phyloP scores from a whole-genome alignment of 2,329 filamentous ascomycete species.

The Dryadomyces quercus-mongolicae region DNA sequence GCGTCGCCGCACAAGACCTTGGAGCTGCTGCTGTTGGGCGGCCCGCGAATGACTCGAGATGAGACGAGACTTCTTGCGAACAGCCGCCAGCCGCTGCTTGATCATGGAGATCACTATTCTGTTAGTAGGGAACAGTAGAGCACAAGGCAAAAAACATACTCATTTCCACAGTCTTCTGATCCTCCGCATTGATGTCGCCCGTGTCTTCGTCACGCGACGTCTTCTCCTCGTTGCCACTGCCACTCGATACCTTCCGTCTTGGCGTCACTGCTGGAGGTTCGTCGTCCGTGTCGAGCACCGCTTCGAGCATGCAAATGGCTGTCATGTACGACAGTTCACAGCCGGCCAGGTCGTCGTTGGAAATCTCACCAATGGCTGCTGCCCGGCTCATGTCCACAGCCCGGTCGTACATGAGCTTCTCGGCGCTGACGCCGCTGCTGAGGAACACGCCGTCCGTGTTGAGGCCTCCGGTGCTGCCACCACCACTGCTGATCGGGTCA shows the following conservation, averaged over 20 bases:
- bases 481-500: conserved; percentile 1
- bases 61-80: conserved; percentile 49
- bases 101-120: conserved; percentile 50
- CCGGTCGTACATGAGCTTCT: conserved; percentile 96
- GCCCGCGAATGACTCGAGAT: conserved; percentile 46
- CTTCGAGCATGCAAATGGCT: conserved; percentile 88
- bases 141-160: conserved; percentile 38
- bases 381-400: conserved; percentile 93
- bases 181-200: conserved; percentile 51
- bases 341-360: conserved; percentile 73
- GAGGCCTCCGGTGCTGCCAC: conserved; percentile 41
- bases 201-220: conserved; percentile 26
- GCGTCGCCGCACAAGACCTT: conserved; percentile 28
- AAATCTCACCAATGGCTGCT: conserved; percentile 90
- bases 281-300: conserved; percentile 77
- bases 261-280: conserved; percentile 22
- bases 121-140: conserved; percentile 13
- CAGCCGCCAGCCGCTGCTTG: conserved; percentile 37
- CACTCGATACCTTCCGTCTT: conserved; percentile 22
- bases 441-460: conserved; percentile 66
- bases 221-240: conserved; percentile 20
- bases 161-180: conserved; percentile 60
- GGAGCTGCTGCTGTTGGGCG: conserved; percentile 24
- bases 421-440: conserved; percentile 80
- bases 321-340: conserved; percentile 92